Percentiles rank a stretch among this genome's conserved stretches.
phyloP scores from a whole-genome alignment of 2,329 filamentous ascomycete species.

The Aureobasidium sp. region DNA sequence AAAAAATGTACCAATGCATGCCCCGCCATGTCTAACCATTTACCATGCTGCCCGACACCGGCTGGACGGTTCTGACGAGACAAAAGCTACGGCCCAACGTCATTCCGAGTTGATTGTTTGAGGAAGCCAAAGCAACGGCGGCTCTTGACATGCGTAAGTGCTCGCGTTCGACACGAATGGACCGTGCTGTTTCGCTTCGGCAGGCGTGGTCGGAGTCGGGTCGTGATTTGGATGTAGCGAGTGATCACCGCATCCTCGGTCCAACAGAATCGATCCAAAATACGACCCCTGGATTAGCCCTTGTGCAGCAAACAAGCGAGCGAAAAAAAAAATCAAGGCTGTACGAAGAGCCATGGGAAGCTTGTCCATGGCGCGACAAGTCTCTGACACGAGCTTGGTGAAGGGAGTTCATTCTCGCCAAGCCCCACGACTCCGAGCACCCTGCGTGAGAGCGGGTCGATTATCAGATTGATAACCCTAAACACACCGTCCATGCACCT shows the following conservation, averaged over 20 bases:
- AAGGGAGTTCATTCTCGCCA: not conserved
- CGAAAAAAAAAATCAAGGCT: not conserved
- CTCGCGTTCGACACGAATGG: not conserved
- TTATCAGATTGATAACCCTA: slow-evolving; percentile 17
- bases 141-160: not conserved
- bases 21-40: slow-evolving; percentile 1
- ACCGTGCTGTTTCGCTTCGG: not conserved
- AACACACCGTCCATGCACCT: slow-evolving; percentile 5
- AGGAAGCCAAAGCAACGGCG: not conserved
- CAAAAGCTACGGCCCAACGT: not conserved
- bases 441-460: not conserved
- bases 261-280: not conserved
- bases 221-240: not conserved
- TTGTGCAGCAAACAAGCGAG: not conserved
- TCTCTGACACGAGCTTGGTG: not conserved
- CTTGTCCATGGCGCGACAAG: slow-evolving; percentile 2
- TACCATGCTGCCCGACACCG: slow-evolving; percentile 1
- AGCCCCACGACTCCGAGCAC: not conserved
- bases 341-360: not conserved
- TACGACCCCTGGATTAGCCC: not conserved
- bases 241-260: not conserved
- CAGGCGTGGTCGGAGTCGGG: not conserved
- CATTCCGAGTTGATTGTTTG: slow-evolving; percentile 1
- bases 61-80: not conserved
- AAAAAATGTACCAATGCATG: slow-evolving; percentile 15